Percentiles rank a stretch among this genome's conserved stretches.
phyloP scores from a whole-genome alignment of 768 basidiomycete species.

The Panaeolus cyanescens region DNA sequence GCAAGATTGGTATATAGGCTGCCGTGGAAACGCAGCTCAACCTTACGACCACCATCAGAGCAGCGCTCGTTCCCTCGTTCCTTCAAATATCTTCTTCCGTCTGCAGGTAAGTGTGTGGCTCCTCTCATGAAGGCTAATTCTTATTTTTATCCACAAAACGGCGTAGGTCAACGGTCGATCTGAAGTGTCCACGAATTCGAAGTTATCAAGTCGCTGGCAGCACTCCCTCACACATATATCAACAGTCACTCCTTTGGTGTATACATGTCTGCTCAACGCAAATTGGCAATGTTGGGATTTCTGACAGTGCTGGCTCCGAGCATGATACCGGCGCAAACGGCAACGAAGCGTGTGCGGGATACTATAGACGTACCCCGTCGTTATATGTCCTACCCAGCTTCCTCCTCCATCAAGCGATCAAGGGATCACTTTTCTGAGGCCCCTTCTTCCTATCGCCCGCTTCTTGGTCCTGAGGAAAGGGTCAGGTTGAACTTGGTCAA shows the following conservation, averaged over 20 bases:
- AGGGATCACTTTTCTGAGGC: neutral
- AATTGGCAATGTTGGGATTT: neutral
- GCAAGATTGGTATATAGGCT: too few species aligned
- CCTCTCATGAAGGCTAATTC: neutral
- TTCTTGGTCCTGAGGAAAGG: neutral
- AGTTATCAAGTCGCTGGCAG: neutral
- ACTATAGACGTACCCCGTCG: neutral
- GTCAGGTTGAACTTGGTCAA: neutral
- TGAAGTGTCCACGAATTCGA: neutral
- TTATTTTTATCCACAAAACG: neutral
- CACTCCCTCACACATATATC: too few species aligned
- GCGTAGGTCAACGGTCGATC: neutral
- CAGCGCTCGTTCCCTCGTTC: too few species aligned
- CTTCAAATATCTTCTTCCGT: neutral
- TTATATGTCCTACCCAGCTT: neutral
- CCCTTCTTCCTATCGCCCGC: neutral
- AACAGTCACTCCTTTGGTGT: neutral
- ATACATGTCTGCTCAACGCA: neutral
- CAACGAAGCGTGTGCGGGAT: neutral
- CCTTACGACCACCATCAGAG: too few species aligned
- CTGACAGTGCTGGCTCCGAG: neutral
- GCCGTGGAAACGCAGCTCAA: too few species aligned
- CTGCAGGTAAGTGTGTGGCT: neutral
- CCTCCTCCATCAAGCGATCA: neutral
- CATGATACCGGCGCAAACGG: neutral